phyloP scores from a whole-genome alignment of 305 asterid genomes.

The Rubia occidens region DNA sequence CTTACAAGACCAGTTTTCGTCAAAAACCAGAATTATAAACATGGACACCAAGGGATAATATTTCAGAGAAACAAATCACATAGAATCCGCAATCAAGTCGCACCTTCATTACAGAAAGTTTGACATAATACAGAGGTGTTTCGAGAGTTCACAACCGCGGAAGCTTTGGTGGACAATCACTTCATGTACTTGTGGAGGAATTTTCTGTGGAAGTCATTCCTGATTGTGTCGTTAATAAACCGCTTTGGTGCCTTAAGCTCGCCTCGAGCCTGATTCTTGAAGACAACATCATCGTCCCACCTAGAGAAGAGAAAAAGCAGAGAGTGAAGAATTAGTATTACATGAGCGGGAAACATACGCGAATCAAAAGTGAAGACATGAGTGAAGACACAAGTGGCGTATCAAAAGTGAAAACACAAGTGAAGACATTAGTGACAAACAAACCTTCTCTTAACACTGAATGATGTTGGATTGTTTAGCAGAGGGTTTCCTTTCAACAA shows the following conservation, averaged over 20 bases:
- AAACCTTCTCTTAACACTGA: slow-evolving; percentile 81
- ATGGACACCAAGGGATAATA: background rate
- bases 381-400: too few species aligned
- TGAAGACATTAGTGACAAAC: background rate
- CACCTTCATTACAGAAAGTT: background rate
- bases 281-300: slow-evolving; percentile 98
- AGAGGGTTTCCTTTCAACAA: slow-evolving; percentile 79
- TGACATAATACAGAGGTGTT: background rate
- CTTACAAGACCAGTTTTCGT: background rate
- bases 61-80: background rate
- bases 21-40: background rate
- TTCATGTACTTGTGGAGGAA: slow-evolving; percentile 34
- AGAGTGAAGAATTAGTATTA: background rate
- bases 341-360: background rate
- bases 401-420: too few species aligned
- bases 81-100: background rate
- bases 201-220: slow-evolving; percentile 69
- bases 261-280: slow-evolving; percentile 92
- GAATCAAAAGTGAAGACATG: background rate
- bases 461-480: slow-evolving; percentile 58
- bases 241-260: slow-evolving; percentile 65
- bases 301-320: slow-evolving; percentile 22
- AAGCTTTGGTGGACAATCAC: background rate
- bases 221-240: slow-evolving; percentile 87
- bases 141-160: background rate